A percentile compares a stretch with the other conserved stretches of the same genome.
Evolutionary conservation across 371 early-diverging fungal genomes (phyloP).

Genomic region (Basidiobolus meristosporus): DNA sequence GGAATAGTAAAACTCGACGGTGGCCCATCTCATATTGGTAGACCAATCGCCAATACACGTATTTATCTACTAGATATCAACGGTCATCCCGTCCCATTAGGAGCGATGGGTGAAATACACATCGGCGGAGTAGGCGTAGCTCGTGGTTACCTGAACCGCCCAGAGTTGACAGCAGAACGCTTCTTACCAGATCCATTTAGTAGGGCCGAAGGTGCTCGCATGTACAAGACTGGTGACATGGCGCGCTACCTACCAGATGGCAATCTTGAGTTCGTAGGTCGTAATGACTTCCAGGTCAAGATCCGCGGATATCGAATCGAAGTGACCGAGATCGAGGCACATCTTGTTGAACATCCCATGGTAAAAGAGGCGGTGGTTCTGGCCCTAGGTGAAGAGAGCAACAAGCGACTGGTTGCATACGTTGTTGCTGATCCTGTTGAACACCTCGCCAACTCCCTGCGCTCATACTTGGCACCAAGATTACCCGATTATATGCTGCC

Average conservation of each 20-base stretch:
- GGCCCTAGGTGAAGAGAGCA: background rate
- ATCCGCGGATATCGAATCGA: conserved; percentile 20
- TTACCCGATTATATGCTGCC: conserved; percentile 5
- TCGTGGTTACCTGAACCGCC: conserved; percentile 8
- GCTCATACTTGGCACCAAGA: background rate
- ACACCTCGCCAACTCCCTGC: background rate
- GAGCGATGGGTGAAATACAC: conserved; percentile 9
- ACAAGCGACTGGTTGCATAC: conserved; percentile 5
- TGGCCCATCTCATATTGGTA: background rate
- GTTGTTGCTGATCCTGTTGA: conserved; percentile 1
- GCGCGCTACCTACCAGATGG: background rate
- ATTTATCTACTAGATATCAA: background rate
- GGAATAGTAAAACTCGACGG: background rate
- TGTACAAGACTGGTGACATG: conserved; percentile 1
- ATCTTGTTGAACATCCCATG: conserved; percentile 2
- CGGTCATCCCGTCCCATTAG: conserved; percentile 4
- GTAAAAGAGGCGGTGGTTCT: conserved; percentile 1
- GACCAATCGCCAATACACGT: background rate
- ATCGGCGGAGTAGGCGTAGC: conserved; percentile 9
- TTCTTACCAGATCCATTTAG: background rate
- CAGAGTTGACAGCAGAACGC: conserved; percentile 3
- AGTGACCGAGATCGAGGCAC: conserved; percentile 12
- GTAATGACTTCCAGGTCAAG: conserved; percentile 6
- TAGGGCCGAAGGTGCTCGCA: background rate
- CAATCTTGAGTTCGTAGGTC: background rate